phyloP scores from a whole-genome alignment of 2,329 filamentous ascomycete genomes.

The Microsporum audouinii region DNA sequence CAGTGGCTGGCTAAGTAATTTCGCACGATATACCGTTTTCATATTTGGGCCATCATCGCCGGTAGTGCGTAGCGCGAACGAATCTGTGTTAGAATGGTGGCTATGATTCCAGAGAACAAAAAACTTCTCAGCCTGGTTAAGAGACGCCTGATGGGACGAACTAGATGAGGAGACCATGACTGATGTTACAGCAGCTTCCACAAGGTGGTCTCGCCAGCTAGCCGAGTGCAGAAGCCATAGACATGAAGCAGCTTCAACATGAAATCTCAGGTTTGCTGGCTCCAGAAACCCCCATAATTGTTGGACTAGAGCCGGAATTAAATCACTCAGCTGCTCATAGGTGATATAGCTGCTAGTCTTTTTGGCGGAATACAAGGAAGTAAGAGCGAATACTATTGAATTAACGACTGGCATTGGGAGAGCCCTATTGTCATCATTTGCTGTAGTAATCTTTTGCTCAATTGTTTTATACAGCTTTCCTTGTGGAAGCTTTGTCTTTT shows the following conservation, averaged over 20 bases:
- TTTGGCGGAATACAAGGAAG: slow-evolving; percentile 29
- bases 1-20: slow-evolving; percentile 67
- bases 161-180: slow-evolving; percentile 49
- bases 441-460: slow-evolving; percentile 17
- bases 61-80: slow-evolving; percentile 16
- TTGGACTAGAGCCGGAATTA: slow-evolving; percentile 58
- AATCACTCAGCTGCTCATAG: slow-evolving; percentile 41
- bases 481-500: slow-evolving; percentile 27
- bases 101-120: slow-evolving; percentile 36
- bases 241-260: slow-evolving; percentile 79
- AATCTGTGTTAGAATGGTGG: slow-evolving; percentile 29
- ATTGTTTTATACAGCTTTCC: slow-evolving; percentile 28
- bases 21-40: slow-evolving; percentile 30
- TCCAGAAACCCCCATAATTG: slow-evolving; percentile 72
- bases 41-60: slow-evolving; percentile 17
- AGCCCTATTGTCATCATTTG: slow-evolving; percentile 17
- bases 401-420: slow-evolving; percentile 28
- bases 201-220: slow-evolving; percentile 54
- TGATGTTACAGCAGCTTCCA: slow-evolving; percentile 65
- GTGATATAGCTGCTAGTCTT: slow-evolving; percentile 27
- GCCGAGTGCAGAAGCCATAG: slow-evolving; percentile 78
- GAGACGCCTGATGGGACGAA: slow-evolving; percentile 22
- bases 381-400: slow-evolving; percentile 40
- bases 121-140: slow-evolving; percentile 29
- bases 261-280: slow-evolving; percentile 75